phyloP scores from a whole-genome alignment of 345 rosid species.

The Streptanthus diversifolius region DNA sequence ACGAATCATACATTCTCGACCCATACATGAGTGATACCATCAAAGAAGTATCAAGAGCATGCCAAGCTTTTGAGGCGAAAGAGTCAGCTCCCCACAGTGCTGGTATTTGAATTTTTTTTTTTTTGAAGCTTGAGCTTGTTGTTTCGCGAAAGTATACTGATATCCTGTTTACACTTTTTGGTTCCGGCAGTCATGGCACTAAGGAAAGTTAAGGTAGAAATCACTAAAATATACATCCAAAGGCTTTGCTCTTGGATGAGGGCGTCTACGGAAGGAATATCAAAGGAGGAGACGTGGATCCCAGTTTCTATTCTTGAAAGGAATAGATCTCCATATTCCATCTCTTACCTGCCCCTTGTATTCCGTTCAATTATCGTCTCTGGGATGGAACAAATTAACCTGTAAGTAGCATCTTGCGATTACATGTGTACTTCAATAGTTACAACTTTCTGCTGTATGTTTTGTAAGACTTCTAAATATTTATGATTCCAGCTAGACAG shows the following conservation, averaged over 20 bases:
- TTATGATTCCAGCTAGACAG: background rate
- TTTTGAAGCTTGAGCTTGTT: constrained; percentile 28
- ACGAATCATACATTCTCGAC: constrained; percentile 68
- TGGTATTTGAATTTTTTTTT: constrained; percentile 48
- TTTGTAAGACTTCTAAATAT: background rate
- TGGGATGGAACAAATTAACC: constrained; percentile 77
- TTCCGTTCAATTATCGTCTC: constrained; percentile 69
- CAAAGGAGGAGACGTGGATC: constrained; percentile 83
- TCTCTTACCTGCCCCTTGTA: constrained; percentile 83
- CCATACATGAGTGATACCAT: constrained; percentile 79
- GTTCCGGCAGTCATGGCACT: constrained; percentile 61
- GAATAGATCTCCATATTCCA: constrained; percentile 76
- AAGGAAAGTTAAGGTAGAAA: constrained; percentile 66
- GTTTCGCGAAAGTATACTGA: constrained; percentile 20
- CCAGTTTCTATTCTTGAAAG: constrained; percentile 87
- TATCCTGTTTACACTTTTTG: constrained; percentile 25
- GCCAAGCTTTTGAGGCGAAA: constrained; percentile 82
- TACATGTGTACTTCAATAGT: background rate
- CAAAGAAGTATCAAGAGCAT: constrained; percentile 78
- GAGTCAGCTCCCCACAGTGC: constrained; percentile 83
- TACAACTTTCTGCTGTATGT: background rate
- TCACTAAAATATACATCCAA: constrained; percentile 67
- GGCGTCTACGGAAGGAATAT: constrained; percentile 58
- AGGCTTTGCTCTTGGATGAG: constrained; percentile 98
- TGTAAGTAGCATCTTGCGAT: constrained; percentile 48